phyloP scores from a whole-genome alignment of 139 green algal species.

The Raphidocelis subcapitata region DNA sequence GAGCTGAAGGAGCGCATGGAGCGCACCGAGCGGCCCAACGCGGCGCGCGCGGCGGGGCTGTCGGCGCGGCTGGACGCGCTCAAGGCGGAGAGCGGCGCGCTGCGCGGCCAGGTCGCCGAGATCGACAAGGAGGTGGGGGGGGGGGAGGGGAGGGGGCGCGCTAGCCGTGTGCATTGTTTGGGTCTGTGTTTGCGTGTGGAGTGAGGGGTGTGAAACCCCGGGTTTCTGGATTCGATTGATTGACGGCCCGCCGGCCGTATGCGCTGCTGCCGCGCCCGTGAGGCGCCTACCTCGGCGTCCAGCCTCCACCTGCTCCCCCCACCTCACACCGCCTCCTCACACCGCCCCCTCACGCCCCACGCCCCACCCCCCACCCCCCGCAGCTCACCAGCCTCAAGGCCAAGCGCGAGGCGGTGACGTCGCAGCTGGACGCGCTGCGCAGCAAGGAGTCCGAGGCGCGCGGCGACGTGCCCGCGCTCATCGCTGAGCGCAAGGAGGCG shows the following conservation, averaged over 20 bases:
- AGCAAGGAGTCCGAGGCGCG: conserved; percentile 23
- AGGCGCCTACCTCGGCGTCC: no score
- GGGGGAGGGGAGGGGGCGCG: no score
- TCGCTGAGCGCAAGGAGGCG: conserved; percentile 36
- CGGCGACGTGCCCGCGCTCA: conserved; percentile 33
- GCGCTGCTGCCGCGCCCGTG: no score
- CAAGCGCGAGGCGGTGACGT: conserved; percentile 19
- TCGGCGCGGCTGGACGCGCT: conserved; percentile 34
- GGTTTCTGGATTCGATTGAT: no score
- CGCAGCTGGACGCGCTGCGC: conserved; percentile 34
- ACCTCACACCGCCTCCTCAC: no score
- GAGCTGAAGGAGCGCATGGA: conserved; percentile 31
- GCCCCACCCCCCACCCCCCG: no score
- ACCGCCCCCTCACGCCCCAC: no score
- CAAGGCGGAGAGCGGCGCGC: conserved; percentile 33
- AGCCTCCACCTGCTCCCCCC: no score
- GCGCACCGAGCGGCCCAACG: conserved; percentile 24
- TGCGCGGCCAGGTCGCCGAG: conserved; percentile 16
- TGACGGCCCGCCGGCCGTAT: no score
- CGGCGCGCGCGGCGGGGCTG: conserved; percentile 19
- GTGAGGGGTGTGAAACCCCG: no score
- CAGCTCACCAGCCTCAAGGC: conserved; percentile 29
- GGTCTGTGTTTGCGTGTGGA: no score
- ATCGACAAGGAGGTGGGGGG: conserved; percentile 16
- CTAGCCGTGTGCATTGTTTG: no score